Evolutionary conservation across 2,329 filamentous ascomycete species (phyloP), one percentile per base, ranked within the genome.

Genomic region (Apiospora hydei): DNA sequence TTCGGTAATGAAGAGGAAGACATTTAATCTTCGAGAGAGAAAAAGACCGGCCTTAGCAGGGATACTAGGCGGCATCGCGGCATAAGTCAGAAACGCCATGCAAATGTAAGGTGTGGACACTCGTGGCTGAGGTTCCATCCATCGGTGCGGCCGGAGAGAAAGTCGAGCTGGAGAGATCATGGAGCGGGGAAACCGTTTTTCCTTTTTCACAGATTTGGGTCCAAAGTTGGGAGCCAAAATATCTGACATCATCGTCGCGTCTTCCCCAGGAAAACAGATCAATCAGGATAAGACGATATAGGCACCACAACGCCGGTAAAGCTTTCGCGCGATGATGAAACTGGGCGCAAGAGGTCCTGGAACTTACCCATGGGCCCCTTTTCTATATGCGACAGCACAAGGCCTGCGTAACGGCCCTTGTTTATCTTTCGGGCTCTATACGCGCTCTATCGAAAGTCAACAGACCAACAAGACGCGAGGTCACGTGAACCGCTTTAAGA

Each of bases 161-260:
- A 18, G 13, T 49, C 21, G 21, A 51, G 46, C 24, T 16, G 30
- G 26, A 38, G 16, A 10, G 18, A n/a, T 51, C 53, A 11, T 34
- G 57, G 57, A 64, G 53, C 53, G 53, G 53, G 53, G 34, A 64
- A 64, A 64, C 57, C 10, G 57, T 64, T 64, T 64, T 64, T 64
- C 57, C 57, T 14, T 41, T 38, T 64, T 38, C 57, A 64, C 57
- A 38, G 41, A 8, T 24, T 64, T 21, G 18, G 34, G 34, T 30
- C 18, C 30, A 64, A n/a, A 41, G 34, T 41, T 64, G 57, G 57
- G 34, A 30, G 30, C 30, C 14, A 64, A 64, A 64, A 41, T 64
- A 64, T 10, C 57, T 64, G 57, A 64, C 57, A 64, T 64, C 57
- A 64, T 64, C 57, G 57, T 64, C 57, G 57, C 57, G 57, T 64